Evolutionary conservation across 2,329 filamentous ascomycete species (phyloP), one percentile per base, ranked within the genome.

Genomic region (Aspergillus sp.): DNA sequence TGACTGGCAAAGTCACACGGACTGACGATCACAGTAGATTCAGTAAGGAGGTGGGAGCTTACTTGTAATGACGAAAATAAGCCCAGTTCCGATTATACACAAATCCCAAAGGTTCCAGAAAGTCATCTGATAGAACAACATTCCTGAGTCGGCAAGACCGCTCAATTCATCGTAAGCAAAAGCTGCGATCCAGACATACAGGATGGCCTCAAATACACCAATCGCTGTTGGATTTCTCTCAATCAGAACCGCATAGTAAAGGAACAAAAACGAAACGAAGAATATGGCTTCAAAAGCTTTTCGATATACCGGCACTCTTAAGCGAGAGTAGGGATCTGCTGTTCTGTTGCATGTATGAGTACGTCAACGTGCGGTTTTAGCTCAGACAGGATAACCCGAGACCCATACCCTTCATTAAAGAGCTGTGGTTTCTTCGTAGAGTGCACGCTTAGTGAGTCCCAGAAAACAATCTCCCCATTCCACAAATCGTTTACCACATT

Each of bases 161-260:
- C 89, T 90, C 57, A 95, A 79, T 74, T 93, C 92, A 65, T 96
- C 92, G 68, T 95, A 96, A 40, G 90, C 86, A 77, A 96, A 96
- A 7, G 91, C 89, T 4, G 87, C 87, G 65, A 96, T 88, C 90
- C 91, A 96, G 51, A 96, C 74, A 70, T 93, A 95, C 43, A 97
- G 82, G 15, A 90, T 70, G 2, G 88, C 76, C 71, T 97, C 92
- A 17, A 87, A 78, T 0, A 80, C 69, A 0, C 89, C 91, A 53
- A 96, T 85, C 27, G 80, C 79, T 17, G 81, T 79, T 8, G 86
- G 82, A 63, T 89, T 86, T 60, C 90, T 82, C 64, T 91, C 85
- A 46, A 96, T 84, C 33, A 96, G 81, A 0, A 96, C 92, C n/a
- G 86, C 82, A 68, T 96, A 97, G 74, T 96, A 97, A 6, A 97